Evolutionary conservation across 352 stramenopile genomes (phyloP).

Genomic region (Phytophthora citrophthora): DNA sequence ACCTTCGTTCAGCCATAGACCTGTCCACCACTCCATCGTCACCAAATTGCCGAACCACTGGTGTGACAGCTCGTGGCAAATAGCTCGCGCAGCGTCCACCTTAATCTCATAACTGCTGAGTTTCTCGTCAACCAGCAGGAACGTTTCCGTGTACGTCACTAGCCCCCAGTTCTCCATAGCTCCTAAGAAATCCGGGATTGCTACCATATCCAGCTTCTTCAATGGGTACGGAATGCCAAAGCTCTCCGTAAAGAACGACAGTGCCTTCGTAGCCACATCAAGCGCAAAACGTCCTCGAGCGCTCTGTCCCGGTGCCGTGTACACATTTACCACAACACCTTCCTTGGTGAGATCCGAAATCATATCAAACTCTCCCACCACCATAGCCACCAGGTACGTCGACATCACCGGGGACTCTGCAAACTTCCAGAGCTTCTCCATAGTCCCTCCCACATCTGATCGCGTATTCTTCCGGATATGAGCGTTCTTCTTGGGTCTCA

Average conservation of each 20-base stretch:
- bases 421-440: slow-evolving; percentile 87
- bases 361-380: slow-evolving; percentile 96
- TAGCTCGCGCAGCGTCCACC: slow-evolving; percentile 90
- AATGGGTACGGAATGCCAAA: slow-evolving; percentile 95
- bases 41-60: slow-evolving; percentile 98
- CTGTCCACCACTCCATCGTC: slow-evolving; percentile 98
- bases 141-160: slow-evolving; percentile 96
- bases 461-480: slow-evolving; percentile 57
- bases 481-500: slow-evolving; percentile 66
- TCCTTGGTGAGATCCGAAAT: slow-evolving; percentile 89
- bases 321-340: slow-evolving; percentile 95
- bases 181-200: slow-evolving; percentile 95
- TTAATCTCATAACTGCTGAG: slow-evolving; percentile 66
- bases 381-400: slow-evolving; percentile 97
- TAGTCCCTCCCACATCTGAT: slow-evolving; percentile 30
- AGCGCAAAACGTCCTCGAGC: slow-evolving; percentile 93
- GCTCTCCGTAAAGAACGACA: slow-evolving; percentile 75
- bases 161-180: slow-evolving; percentile 97
- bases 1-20: slow-evolving; percentile 98
- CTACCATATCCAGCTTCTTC: slow-evolving; percentile 98
- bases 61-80: slow-evolving; percentile 98
- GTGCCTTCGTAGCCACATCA: slow-evolving; percentile 56
- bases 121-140: slow-evolving; percentile 83
- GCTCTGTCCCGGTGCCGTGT: slow-evolving; percentile 93
- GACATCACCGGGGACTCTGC: slow-evolving; percentile 97